phyloP scores from a whole-genome alignment of 768 basidiomycete genomes.

The Boletus edulis region DNA sequence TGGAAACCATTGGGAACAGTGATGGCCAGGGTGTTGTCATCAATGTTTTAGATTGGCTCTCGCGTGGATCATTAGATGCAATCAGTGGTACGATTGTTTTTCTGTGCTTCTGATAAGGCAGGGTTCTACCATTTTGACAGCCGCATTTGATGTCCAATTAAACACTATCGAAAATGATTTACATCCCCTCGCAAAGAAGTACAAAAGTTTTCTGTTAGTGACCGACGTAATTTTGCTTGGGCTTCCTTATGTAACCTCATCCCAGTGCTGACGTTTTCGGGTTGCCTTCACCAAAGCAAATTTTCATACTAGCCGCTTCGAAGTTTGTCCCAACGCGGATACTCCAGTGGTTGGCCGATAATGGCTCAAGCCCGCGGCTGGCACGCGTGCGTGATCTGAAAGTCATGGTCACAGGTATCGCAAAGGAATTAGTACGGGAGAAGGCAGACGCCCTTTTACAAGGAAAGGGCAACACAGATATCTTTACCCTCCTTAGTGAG shows the following conservation, averaged over 20 bases:
- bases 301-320: conserved; percentile 6
- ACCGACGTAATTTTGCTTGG: no score
- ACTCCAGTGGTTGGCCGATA: neutral
- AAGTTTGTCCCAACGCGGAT: conserved; percentile 2
- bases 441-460: conserved; percentile 5
- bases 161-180: neutral
- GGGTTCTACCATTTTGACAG: conserved; percentile 11
- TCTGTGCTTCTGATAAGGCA: neutral
- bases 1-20: conserved; percentile 8
- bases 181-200: conserved; percentile 5
- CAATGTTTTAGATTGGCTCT: conserved; percentile 25
- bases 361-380: neutral
- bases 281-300: neutral
- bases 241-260: neutral
- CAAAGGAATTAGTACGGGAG: conserved; percentile 3
- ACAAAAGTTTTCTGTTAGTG: conserved; percentile 8
- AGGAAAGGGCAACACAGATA: conserved; percentile 5
- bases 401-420: neutral
- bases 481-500: conserved; percentile 38
- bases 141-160: conserved; percentile 42
- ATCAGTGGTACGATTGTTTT: conserved; percentile 38
- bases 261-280: conserved; percentile 11
- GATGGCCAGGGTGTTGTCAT: conserved; percentile 6
- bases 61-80: conserved; percentile 45
- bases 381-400: neutral